Conservation (phyloP, 805 yeast genomes). For the Pichia rugopelliculosa region DNA sequence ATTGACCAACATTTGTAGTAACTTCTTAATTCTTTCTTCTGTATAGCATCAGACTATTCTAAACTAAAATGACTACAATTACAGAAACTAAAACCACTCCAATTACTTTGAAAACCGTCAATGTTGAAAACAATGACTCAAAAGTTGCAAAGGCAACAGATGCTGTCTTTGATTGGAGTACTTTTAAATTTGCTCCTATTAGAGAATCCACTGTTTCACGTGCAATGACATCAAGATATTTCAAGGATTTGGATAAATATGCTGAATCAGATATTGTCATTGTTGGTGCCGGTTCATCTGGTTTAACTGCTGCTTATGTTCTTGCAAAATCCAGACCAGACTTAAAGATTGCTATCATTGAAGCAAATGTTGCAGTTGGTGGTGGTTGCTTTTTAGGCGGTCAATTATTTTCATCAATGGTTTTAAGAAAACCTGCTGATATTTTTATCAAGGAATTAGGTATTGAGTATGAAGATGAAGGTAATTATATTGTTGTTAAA, state of each 20-base stretch:
- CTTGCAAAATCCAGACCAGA: constrained; percentile 71
- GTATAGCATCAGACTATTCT: too few species aligned
- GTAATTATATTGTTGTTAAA: constrained; percentile 71
- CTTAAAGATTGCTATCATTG: constrained; percentile 64
- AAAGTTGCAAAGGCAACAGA: constrained; percentile 24
- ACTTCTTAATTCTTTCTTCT: background rate
- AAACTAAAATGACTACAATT: background rate
- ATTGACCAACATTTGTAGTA: too few species aligned
- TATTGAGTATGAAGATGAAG: constrained; percentile 68
- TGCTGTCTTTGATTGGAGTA: constrained; percentile 50
- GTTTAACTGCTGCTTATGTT: constrained; percentile 67
- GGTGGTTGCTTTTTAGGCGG: constrained; percentile 81
- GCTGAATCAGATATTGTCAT: constrained; percentile 71
- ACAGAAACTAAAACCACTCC: constrained; percentile 1
- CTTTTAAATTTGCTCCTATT: constrained; percentile 62
- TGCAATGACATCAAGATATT: constrained; percentile 73
- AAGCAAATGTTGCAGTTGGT: constrained; percentile 70
- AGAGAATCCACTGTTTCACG: constrained; percentile 74
- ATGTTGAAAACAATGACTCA: constrained; percentile 21
- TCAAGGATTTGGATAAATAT: constrained; percentile 62
- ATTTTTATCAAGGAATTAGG: constrained; percentile 56
- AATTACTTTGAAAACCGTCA: constrained; percentile 18
- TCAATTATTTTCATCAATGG: constrained; percentile 70
- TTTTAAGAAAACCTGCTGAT: constrained; percentile 74
- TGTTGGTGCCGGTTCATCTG: constrained; percentile 75